Conservation (phyloP, 2,329 filamentous ascomycete genomes). For the Elsinoe perseae region DNA sequence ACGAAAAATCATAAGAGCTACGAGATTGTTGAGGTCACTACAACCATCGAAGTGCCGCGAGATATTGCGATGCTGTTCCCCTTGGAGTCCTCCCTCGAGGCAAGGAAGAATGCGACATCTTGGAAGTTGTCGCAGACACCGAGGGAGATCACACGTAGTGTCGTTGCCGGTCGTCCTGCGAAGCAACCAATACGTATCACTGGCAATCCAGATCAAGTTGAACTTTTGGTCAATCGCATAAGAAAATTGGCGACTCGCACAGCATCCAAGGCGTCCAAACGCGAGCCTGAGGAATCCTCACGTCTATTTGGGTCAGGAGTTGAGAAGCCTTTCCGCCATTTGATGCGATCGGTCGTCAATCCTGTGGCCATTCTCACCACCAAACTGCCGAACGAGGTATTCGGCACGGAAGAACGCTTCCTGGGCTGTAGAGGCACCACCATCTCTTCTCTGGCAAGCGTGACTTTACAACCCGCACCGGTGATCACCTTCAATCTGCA, state of each 20-base stretch:
- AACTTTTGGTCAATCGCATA: background rate
- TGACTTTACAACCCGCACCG: conserved; percentile 47
- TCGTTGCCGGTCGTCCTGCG: background rate
- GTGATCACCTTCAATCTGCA: conserved; percentile 57
- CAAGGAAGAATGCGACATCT: background rate
- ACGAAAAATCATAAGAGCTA: background rate
- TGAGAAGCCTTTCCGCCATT: background rate
- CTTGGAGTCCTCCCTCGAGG: background rate
- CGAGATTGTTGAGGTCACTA: conserved; percentile 3
- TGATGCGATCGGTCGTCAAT: conserved; percentile 27
- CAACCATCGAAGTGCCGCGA: background rate
- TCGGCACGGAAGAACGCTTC: background rate
- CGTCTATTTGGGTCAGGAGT: background rate
- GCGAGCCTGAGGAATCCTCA: background rate
- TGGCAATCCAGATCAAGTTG: background rate
- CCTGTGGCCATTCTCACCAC: conserved; percentile 51
- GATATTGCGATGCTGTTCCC: conserved; percentile 5
- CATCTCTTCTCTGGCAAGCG: conserved; percentile 55
- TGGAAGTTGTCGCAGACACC: background rate
- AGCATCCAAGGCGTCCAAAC: background rate
- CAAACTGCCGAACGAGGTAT: background rate
- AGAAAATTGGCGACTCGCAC: background rate
- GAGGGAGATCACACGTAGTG: background rate
- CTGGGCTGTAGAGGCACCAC: conserved; percentile 44
- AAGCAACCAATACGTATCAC: background rate